phyloP scores from a whole-genome alignment of 345 rosid genomes.

The Aquilaria yunnanensis region DNA sequence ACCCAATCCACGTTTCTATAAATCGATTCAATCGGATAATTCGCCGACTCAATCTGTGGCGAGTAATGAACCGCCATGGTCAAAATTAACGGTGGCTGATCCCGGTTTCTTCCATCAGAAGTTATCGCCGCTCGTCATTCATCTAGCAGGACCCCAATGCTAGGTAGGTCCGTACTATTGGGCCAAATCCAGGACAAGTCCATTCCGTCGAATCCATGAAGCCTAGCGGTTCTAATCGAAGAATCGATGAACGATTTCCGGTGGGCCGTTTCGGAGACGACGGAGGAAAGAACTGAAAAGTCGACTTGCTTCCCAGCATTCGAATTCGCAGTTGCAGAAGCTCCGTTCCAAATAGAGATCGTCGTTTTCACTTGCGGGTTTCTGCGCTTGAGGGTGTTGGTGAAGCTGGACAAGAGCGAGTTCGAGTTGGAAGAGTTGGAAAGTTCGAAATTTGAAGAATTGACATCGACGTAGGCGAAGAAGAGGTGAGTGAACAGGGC shows the following conservation, averaged over 20 bases:
- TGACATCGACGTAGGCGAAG: conserved; percentile 23
- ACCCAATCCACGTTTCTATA: conserved; percentile 22
- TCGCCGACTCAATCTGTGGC: conserved; percentile 2
- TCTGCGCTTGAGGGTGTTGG: conserved; percentile 9
- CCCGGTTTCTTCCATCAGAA: conserved; percentile 14
- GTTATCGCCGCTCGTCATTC: conserved; percentile 27
- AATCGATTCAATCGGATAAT: conserved; percentile 17
- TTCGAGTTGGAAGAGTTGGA: conserved; percentile 9
- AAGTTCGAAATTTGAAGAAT: conserved; percentile 8
- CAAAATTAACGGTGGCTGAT: conserved; percentile 17
- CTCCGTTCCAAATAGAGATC: conserved; percentile 9
- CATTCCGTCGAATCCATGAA: conserved; percentile 22
- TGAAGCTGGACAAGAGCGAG: conserved; percentile 16
- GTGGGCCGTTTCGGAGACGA: conserved; percentile 10
- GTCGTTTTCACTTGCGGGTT: conserved; percentile 17
- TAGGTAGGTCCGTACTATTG: conserved; percentile 9
- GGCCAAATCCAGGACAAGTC: conserved; percentile 21
- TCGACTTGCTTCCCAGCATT: background rate
- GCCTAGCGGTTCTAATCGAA: conserved; percentile 17
- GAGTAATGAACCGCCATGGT: conserved; percentile 6
- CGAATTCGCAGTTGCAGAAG: conserved; percentile 8
- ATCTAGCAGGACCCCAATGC: conserved; percentile 19
- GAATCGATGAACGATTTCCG: conserved; percentile 15
- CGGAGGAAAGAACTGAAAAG: conserved; percentile 3
- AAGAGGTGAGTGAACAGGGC: conserved; percentile 33